These are phyloP conservation scores for Exophiala mesophila DNA, from an alignment of 2,329 filamentous ascomycete species.

Conservation along the genomic window DNA sequence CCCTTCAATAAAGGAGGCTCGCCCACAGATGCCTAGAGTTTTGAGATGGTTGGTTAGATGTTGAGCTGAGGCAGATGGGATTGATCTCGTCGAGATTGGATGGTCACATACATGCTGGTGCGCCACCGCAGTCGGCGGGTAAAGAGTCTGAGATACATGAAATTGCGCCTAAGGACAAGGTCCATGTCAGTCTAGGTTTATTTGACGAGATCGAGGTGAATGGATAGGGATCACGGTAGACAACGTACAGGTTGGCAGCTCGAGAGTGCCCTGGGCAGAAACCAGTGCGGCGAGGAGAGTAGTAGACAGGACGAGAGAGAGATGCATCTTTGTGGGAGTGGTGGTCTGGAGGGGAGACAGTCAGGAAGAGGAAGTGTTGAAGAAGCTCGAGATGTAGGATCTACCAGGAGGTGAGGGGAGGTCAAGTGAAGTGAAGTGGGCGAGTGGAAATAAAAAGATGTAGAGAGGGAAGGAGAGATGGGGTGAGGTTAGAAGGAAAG, in stretches of 20 bases:
- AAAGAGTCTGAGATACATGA: slow-evolving; percentile 40
- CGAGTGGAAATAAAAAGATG: too few species aligned
- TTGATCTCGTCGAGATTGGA: too few species aligned
- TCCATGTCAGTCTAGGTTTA: too few species aligned
- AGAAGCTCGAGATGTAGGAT: too few species aligned
- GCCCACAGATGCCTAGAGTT: slow-evolving; percentile 40
- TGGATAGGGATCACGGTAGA: too few species aligned
- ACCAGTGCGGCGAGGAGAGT: slow-evolving; percentile 15
- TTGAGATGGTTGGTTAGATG: neutral
- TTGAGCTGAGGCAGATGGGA: too few species aligned
- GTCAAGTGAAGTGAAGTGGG: too few species aligned
- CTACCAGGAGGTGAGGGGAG: neutral
- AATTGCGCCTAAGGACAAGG: slow-evolving; percentile 23
- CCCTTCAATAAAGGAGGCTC: slow-evolving; percentile 41
- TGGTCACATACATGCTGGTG: slow-evolving; percentile 42
- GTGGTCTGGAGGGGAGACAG: neutral
- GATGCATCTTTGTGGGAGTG: slow-evolving; percentile 8
- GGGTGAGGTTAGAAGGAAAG: neutral
- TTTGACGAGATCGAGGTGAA: too few species aligned
- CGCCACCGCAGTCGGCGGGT: slow-evolving; percentile 36
- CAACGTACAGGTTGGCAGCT: slow-evolving; percentile 20
- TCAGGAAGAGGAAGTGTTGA: neutral
- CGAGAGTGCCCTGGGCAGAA: slow-evolving; percentile 10
- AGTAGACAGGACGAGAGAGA: slow-evolving; percentile 12
- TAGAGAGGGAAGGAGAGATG: neutral